These are phyloP conservation scores for Trapa incisa DNA, from an alignment of 345 rosid species.

Conservation along the genomic window DNA sequence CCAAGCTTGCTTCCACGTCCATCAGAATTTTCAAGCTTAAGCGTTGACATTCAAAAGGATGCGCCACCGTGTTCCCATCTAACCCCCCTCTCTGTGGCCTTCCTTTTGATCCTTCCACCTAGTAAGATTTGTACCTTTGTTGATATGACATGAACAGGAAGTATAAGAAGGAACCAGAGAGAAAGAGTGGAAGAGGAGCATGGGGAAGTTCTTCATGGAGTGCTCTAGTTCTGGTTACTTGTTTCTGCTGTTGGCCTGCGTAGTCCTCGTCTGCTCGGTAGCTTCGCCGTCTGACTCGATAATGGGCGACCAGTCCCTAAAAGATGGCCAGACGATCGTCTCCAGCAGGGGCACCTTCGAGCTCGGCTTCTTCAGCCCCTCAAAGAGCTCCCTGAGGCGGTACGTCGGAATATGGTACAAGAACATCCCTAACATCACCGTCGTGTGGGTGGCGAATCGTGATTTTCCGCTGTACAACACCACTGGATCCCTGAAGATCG, in stretches of 20 bases:
- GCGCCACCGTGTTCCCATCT: background rate
- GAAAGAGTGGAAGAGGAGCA: background rate
- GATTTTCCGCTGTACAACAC: constrained; percentile 5
- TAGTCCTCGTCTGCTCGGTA: background rate
- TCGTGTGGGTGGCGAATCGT: constrained; percentile 18
- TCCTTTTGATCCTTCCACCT: background rate
- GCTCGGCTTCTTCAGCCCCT: constrained; percentile 16
- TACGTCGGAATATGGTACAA: constrained; percentile 17
- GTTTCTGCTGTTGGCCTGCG: background rate
- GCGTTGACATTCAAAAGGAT: constrained; percentile 1
- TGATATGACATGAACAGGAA: background rate
- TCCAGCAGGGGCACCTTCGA: constrained; percentile 11
- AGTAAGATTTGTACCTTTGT: background rate
- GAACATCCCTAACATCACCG: constrained; percentile 3
- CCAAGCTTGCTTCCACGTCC: background rate
- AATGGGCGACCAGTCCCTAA: constrained; percentile 3
- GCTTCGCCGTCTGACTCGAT: constrained; percentile 8
- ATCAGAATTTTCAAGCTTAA: background rate
- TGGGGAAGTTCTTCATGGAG: background rate
- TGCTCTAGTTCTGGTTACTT: background rate
- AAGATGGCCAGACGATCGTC: constrained; percentile 12
- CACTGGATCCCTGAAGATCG: constrained; percentile 7
- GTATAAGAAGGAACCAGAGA: background rate
- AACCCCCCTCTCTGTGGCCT: background rate
- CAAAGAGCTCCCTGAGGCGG: background rate